These are phyloP conservation scores for Globisporangium polare DNA, from an alignment of 352 stramenopile genomes.

Conservation along the genomic window DNA sequence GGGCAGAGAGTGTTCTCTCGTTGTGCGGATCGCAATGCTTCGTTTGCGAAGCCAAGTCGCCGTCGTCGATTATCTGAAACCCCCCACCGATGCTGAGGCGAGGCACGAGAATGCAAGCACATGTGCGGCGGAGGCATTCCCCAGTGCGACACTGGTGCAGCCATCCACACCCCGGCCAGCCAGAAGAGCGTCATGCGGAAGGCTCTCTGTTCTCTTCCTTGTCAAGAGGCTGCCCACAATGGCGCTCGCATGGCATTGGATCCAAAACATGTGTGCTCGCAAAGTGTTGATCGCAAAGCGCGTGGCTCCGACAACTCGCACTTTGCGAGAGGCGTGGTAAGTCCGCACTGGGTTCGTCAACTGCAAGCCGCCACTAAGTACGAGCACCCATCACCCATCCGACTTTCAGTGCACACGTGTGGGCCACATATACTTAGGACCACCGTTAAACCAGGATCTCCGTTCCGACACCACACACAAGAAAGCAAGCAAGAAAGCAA, in stretches of 20 bases:
- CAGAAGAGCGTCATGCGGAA: neutral
- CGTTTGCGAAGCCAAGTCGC: neutral
- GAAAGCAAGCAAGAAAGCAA: too few species aligned
- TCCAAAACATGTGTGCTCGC: too few species aligned
- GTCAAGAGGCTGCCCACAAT: neutral
- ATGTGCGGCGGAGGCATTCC: slow-evolving; percentile 2
- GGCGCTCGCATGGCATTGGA: too few species aligned
- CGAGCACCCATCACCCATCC: too few species aligned
- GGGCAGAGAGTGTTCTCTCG: too few species aligned
- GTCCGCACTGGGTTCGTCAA: too few species aligned
- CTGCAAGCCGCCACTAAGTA: too few species aligned
- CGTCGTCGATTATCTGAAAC: neutral
- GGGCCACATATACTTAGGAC: neutral
- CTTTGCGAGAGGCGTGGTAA: too few species aligned
- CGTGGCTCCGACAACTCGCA: too few species aligned
- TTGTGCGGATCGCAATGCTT: neutral
- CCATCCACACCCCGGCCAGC: neutral
- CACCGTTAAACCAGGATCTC: neutral
- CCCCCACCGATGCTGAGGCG: neutral
- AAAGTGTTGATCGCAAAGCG: too few species aligned
- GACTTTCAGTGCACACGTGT: neutral
- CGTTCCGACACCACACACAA: neutral
- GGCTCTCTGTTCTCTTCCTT: neutral
- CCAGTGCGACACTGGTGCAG: neutral
- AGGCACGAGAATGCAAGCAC: neutral